Conservation (phyloP, 768 basidiomycete genomes). For the Cyclocybe aegerita region DNA sequence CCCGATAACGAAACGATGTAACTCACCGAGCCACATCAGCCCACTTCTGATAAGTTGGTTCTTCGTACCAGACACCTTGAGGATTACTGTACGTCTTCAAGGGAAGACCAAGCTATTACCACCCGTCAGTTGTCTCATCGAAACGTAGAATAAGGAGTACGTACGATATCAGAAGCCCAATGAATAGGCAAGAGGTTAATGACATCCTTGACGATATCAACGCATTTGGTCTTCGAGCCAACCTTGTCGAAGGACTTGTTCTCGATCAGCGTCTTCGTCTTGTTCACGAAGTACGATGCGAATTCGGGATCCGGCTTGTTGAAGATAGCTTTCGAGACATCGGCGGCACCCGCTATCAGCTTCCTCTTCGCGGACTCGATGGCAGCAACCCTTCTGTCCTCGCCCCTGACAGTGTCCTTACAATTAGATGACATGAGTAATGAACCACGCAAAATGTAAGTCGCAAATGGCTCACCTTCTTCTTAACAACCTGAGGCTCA, state of each 20-base stretch:
- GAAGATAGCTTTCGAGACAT: slow-evolving; percentile 21
- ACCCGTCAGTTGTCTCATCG: not conserved
- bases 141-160: slow-evolving; percentile 19
- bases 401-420: slow-evolving; percentile 2
- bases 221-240: slow-evolving; percentile 24
- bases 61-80: slow-evolving; percentile 35
- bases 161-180: slow-evolving; percentile 62
- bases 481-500: slow-evolving; percentile 21
- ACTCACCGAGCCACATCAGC: slow-evolving; percentile 50
- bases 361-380: slow-evolving; percentile 11
- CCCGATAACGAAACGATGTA: not conserved
- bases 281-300: slow-evolving; percentile 31
- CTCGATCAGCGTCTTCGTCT: slow-evolving; percentile 31
- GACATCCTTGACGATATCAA: slow-evolving; percentile 70
- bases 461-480: slow-evolving; percentile 4
- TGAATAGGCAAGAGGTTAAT: slow-evolving; percentile 60
- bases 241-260: slow-evolving; percentile 32
- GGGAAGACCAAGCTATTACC: slow-evolving; percentile 42
- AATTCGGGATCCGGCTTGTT: slow-evolving; percentile 13
- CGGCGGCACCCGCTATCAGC: slow-evolving; percentile 10
- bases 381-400: slow-evolving; percentile 7
- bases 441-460: not conserved
- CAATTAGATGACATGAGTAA: not conserved
- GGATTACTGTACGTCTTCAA: slow-evolving; percentile 32
- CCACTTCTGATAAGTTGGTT: slow-evolving; percentile 40